These are phyloP conservation scores for Xylaria sp. DNA, from an alignment of 2,329 filamentous ascomycete species.

Conservation along the genomic window DNA sequence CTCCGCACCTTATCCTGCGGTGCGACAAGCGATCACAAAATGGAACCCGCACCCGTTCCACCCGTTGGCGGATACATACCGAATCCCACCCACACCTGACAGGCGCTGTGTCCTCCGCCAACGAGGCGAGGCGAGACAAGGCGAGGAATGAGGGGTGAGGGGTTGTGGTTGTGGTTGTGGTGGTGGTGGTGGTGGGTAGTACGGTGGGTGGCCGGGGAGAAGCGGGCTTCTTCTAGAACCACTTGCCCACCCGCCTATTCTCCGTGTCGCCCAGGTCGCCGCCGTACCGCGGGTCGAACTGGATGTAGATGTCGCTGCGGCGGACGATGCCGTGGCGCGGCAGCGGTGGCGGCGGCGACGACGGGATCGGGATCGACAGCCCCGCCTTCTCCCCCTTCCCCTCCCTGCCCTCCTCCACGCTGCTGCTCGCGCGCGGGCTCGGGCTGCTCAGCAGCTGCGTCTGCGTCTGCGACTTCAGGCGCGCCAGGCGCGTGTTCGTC, in stretches of 20 bases:
- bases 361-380: too few species aligned
- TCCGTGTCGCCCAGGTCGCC: neutral
- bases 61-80: too few species aligned
- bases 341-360: too few species aligned
- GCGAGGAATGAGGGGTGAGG: too few species aligned
- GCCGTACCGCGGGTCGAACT: neutral
- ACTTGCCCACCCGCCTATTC: constrained; percentile 12
- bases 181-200: too few species aligned
- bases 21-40: neutral
- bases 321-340: constrained; percentile 15
- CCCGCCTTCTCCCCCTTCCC: too few species aligned
- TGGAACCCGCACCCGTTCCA: too few species aligned
- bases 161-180: too few species aligned
- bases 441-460: constrained; percentile 16
- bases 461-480: constrained; percentile 16
- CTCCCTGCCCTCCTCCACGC: constrained; percentile 15
- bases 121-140: too few species aligned
- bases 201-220: too few species aligned
- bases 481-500: constrained; percentile 11
- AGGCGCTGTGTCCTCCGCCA: too few species aligned
- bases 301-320: constrained; percentile 12
- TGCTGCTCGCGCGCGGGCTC: constrained; percentile 15
- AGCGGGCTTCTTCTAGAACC: constrained; percentile 22
- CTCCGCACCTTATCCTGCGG: neutral
- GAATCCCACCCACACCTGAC: too few species aligned